Percentiles rank a stretch among this genome's conserved stretches.
Conservation (phyloP, 2,329 filamentous ascomycete species). For the Fusarium nurragi region DNA sequence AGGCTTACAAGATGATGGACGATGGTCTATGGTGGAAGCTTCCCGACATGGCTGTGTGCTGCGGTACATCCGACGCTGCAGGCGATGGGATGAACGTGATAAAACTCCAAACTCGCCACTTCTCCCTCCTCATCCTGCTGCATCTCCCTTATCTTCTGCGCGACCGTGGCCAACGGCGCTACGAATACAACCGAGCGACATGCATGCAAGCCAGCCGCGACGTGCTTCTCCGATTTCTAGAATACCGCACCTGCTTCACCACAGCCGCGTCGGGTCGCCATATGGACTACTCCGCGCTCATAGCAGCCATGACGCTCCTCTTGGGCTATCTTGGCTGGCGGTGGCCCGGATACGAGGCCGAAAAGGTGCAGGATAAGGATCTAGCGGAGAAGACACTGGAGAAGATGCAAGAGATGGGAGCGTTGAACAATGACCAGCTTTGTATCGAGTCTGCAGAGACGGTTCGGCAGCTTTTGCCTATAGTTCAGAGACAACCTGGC, state of each 20-base stretch:
- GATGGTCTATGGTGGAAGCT: constrained; percentile 59
- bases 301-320: constrained; percentile 61
- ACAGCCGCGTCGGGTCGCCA: constrained; percentile 50
- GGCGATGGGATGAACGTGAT: constrained; percentile 45
- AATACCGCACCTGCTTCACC: constrained; percentile 51
- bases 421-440: constrained; percentile 53
- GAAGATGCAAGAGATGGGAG: constrained; percentile 52
- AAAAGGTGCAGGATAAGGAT: constrained; percentile 47
- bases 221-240: constrained; percentile 58
- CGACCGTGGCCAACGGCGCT: constrained; percentile 54
- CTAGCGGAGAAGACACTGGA: constrained; percentile 51
- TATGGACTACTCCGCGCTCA: constrained; percentile 62
- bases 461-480: constrained; percentile 55
- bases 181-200: constrained; percentile 55
- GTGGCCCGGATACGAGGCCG: constrained; percentile 41
- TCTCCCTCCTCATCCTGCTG: constrained; percentile 60
- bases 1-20: constrained; percentile 53
- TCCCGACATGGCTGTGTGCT: constrained; percentile 41
- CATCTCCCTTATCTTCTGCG: constrained; percentile 66
- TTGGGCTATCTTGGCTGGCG: constrained; percentile 58
- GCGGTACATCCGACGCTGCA: constrained; percentile 29
- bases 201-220: constrained; percentile 62
- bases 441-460: constrained; percentile 55
- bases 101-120: constrained; percentile 61
- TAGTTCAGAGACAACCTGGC: constrained; percentile 48